Percentiles rank a stretch among this genome's conserved stretches.
These are phyloP conservation scores for Spongiforma sp. DNA, from an alignment of 1,284 basidiomycete genomes.

Conservation along the genomic window DNA sequence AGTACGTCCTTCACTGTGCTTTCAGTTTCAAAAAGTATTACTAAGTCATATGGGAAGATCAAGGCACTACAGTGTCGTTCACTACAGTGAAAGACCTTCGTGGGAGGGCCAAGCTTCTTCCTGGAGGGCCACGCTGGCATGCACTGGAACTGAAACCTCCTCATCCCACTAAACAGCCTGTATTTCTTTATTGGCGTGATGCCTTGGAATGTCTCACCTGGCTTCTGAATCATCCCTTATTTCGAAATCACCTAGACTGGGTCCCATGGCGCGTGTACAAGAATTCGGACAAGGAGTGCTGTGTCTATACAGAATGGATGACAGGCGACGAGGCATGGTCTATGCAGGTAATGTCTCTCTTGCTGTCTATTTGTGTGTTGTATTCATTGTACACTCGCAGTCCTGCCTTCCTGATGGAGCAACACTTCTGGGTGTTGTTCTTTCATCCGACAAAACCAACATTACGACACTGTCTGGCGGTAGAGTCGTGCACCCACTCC, in stretches of 20 bases:
- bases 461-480: background rate
- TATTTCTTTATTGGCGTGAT: constrained; percentile 7
- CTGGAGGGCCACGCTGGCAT: constrained; percentile 9
- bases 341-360: constrained; percentile 2
- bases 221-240: constrained; percentile 11
- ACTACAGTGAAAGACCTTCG: constrained; percentile 4
- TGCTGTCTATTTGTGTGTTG: background rate
- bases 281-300: background rate
- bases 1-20: background rate
- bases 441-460: background rate
- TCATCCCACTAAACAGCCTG: background rate
- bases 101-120: constrained; percentile 6
- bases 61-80: background rate
- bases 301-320: constrained; percentile 1
- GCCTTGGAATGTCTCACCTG: constrained; percentile 6
- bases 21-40: background rate
- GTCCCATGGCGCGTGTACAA: constrained; percentile 1
- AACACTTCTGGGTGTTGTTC: background rate
- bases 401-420: background rate
- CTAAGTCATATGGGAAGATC: no score
- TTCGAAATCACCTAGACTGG: constrained; percentile 4
- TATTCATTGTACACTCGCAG: background rate
- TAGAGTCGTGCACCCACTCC: background rate
- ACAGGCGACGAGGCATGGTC: constrained; percentile 14
- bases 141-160: background rate